A percentile compares a stretch with the other conserved stretches of the same genome.
Conservation (phyloP, 805 yeast species). For the Spathaspora gorwiae region DNA sequence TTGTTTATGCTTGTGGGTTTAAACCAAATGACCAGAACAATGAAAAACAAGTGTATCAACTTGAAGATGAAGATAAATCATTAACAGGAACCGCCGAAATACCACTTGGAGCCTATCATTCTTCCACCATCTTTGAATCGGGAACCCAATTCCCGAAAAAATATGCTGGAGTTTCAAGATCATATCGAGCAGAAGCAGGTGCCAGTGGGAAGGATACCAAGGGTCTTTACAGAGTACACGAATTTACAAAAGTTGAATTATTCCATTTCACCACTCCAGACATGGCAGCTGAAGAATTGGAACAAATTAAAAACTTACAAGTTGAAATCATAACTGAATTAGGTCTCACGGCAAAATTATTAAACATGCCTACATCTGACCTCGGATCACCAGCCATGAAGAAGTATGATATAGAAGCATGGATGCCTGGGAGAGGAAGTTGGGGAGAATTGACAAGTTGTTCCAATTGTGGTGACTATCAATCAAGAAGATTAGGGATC, state of each 20-base stretch:
- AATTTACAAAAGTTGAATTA: slow-evolving; percentile 90
- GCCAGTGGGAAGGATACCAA: slow-evolving; percentile 90
- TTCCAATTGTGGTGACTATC: slow-evolving; percentile 90
- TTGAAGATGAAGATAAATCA: slow-evolving; percentile 53
- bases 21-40: slow-evolving; percentile 84
- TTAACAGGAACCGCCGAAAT: slow-evolving; percentile 95
- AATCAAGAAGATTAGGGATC: slow-evolving; percentile 77
- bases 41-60: slow-evolving; percentile 77
- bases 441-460: slow-evolving; percentile 94
- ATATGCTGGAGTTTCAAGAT: slow-evolving; percentile 75
- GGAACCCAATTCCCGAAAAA: slow-evolving; percentile 46
- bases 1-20: slow-evolving; percentile 88
- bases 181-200: slow-evolving; percentile 96
- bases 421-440: slow-evolving; percentile 94
- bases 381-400: slow-evolving; percentile 90
- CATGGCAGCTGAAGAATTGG: slow-evolving; percentile 48
- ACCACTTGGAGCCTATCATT: slow-evolving; percentile 77
- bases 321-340: slow-evolving; percentile 55
- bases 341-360: slow-evolving; percentile 75
- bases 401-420: slow-evolving; percentile 91
- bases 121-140: slow-evolving; percentile 44
- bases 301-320: slow-evolving; percentile 62
- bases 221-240: slow-evolving; percentile 93
- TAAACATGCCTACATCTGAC: slow-evolving; percentile 87
- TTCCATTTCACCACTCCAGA: slow-evolving; percentile 64